Evolutionary conservation across 495 filamentous ascomycete species (phyloP), one percentile per base, ranked within the genome.

Genomic region (Halenospora varia): DNA sequence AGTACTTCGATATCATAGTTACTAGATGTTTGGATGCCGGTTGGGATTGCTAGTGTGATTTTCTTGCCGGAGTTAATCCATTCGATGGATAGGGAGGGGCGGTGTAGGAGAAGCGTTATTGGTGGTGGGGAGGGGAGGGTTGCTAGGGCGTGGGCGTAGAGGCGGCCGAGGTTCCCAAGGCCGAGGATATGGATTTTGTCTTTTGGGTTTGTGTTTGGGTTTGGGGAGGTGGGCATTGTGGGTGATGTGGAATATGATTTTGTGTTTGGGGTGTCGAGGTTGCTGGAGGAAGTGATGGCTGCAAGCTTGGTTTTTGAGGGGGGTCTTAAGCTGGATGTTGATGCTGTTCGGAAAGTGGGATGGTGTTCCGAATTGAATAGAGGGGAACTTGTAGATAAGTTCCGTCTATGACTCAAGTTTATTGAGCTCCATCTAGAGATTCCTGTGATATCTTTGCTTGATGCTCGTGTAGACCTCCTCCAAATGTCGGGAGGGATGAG

Each of bases 131-230:
- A 60, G 59, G 46, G 77, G 59, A 50, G 62, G 54, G 48, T 63
- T 59, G 41, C 76, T 64, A 69, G 73, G 62, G 69, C 61, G 35
- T 76, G 68, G 1, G 75, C 74, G 50, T 75, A 59, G 11, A 83
- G 64, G 19, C 72, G 69, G 0, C 82, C 83, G 17, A 85, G 61
- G 53, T 80, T 84, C 3, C 83, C 83, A 26, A 78, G 50, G 1
- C 83, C 83, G 19, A 85, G 67, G 49, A 86, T 66, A 56, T 77
- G 66, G 49, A 76, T 76, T 10, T 63, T 41, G 20, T 20, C 26
- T 17, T 13, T 48, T 19, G 20, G 46, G 9, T 48, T 20, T 23
- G 10, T 48, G 17, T 20, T 48, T 13, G 19, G 13, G 13, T 48
- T 18, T 13, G 46, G 23, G 46, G 46, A 20, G 13, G 20, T 10